phyloP scores from a whole-genome alignment of 2,329 filamentous ascomycete genomes.

The Thyridium curvatum region DNA sequence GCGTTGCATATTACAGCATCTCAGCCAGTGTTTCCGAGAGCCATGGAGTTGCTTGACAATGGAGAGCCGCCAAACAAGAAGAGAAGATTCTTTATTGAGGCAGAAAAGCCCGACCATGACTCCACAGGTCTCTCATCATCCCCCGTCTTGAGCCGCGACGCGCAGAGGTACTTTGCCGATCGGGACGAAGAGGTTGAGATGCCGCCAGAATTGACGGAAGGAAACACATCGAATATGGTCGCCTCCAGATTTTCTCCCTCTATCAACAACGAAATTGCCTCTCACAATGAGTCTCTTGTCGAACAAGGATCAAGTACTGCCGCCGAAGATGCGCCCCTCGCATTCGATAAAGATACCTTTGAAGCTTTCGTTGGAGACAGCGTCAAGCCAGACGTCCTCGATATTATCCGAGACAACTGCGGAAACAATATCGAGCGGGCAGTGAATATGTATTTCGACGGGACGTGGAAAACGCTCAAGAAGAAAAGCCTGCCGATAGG shows the following conservation, averaged over 20 bases:
- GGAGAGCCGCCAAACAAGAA: constrained; percentile 26
- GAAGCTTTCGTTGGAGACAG: constrained; percentile 54
- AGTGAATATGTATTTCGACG: constrained; percentile 65
- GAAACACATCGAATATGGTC: neutral
- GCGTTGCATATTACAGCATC: too few relatives aligned
- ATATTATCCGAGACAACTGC: constrained; percentile 46
- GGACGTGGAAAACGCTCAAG: constrained; percentile 52
- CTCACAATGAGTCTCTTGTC: neutral
- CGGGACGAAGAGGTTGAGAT: constrained; percentile 15
- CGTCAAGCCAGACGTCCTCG: constrained; percentile 40
- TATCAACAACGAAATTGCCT: neutral
- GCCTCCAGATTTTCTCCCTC: neutral
- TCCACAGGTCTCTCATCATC: neutral
- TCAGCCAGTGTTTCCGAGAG: too few relatives aligned
- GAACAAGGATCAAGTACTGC: too few relatives aligned
- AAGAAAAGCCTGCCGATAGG: constrained; percentile 14
- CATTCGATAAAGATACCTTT: constrained; percentile 53
- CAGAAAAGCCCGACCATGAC: neutral
- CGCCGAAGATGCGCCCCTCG: constrained; percentile 11
- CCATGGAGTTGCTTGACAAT: constrained; percentile 31
- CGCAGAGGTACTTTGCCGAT: constrained; percentile 37
- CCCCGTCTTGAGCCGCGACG: too few relatives aligned
- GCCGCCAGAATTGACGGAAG: constrained; percentile 7
- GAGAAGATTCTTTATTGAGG: constrained; percentile 15
- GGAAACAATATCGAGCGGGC: constrained; percentile 54